These are phyloP conservation scores for Pluteus cervinus DNA, from an alignment of 768 basidiomycete species.

Conservation along the genomic window DNA sequence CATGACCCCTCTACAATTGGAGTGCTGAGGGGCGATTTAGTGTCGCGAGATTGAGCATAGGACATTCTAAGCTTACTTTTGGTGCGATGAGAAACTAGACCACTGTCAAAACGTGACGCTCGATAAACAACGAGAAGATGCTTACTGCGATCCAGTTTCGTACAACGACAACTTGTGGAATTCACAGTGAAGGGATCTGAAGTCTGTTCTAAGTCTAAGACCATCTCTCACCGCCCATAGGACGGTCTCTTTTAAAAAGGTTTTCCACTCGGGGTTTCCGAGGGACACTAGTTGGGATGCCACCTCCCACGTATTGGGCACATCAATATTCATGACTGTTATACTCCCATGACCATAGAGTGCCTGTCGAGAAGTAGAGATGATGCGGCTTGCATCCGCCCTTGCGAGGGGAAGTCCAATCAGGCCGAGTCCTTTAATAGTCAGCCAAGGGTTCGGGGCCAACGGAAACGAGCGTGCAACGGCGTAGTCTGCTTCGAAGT, in stretches of 20 bases:
- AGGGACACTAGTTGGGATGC: slow-evolving; percentile 18
- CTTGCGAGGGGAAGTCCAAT: slow-evolving; percentile 31
- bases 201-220: slow-evolving; percentile 15
- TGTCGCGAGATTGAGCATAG: background rate
- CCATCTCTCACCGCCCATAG: slow-evolving; percentile 14
- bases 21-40: slow-evolving; percentile 11
- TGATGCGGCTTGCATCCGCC: slow-evolving; percentile 27
- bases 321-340: slow-evolving; percentile 21
- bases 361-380: slow-evolving; percentile 17
- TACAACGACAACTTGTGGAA: slow-evolving; percentile 32
- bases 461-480: too few relatives aligned
- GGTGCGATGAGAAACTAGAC: slow-evolving; percentile 25
- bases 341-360: slow-evolving; percentile 24
- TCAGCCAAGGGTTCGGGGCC: slow-evolving; percentile 31
- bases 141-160: slow-evolving; percentile 30
- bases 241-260: slow-evolving; percentile 3
- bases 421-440: slow-evolving; percentile 27
- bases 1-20: slow-evolving; percentile 32
- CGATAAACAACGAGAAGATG: background rate
- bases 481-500: too few relatives aligned
- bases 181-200: slow-evolving; percentile 15
- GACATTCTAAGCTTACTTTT: slow-evolving; percentile 14
- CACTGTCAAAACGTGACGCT: background rate
- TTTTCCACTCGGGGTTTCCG: slow-evolving; percentile 14
- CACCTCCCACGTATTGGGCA: slow-evolving; percentile 30